A percentile compares a stretch with the other conserved stretches of the same genome.
Conservation (phyloP, 345 rosid genomes). For the Brassica rapa region DNA sequence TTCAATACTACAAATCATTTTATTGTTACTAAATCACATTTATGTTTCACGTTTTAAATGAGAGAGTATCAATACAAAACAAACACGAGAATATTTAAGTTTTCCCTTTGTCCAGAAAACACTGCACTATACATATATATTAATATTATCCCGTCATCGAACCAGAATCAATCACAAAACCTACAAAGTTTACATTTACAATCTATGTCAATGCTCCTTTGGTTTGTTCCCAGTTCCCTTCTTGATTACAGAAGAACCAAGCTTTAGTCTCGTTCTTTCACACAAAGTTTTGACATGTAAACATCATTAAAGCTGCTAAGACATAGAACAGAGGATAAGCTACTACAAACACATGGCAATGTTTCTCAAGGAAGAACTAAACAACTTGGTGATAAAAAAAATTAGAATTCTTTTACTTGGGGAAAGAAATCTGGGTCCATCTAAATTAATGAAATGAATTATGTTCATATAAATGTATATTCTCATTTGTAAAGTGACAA, state of each 20-base stretch:
- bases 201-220: background rate
- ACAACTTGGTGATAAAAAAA: too few relatives aligned
- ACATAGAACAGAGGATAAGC: too few relatives aligned
- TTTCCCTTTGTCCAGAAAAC: background rate
- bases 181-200: background rate
- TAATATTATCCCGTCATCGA: background rate
- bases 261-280: background rate
- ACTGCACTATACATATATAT: background rate
- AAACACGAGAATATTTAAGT: background rate
- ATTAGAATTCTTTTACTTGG: background rate
- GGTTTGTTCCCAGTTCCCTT: background rate
- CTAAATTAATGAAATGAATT: too few relatives aligned
- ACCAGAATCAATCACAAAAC: background rate
- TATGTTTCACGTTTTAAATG: background rate
- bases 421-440: background rate
- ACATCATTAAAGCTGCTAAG: background rate
- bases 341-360: too few relatives aligned
- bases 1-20: background rate
- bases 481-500: too few relatives aligned
- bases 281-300: background rate
- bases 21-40: background rate
- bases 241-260: slow-evolving; percentile 6
- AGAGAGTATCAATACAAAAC: background rate
- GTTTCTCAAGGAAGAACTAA: too few relatives aligned
- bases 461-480: too few relatives aligned